Percentiles rank a stretch among this genome's conserved stretches.
These are phyloP conservation scores for Microcos paniculata DNA, from an alignment of 345 rosid species.

Conservation along the genomic window DNA sequence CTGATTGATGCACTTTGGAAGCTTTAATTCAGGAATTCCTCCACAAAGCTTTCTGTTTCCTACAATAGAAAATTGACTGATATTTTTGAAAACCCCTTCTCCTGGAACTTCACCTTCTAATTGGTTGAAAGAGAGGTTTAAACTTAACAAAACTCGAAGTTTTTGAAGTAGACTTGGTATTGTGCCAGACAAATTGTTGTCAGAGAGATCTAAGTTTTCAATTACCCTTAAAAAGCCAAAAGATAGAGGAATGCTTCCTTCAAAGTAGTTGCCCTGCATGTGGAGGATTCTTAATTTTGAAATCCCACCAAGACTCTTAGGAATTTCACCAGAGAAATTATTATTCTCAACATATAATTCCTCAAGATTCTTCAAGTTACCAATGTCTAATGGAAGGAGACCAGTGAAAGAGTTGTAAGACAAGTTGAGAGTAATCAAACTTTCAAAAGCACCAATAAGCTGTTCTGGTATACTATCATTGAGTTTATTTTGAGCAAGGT, in stretches of 20 bases:
- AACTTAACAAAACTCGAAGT: not conserved
- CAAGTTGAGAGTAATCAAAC: slow-evolving; percentile 15
- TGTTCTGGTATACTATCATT: slow-evolving; percentile 24
- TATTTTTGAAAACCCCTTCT: slow-evolving; percentile 35
- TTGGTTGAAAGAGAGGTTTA: slow-evolving; percentile 40
- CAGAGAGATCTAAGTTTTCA: slow-evolving; percentile 33
- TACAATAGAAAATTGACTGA: slow-evolving; percentile 28
- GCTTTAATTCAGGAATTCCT: no score
- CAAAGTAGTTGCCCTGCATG: slow-evolving; percentile 28
- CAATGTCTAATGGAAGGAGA: slow-evolving; percentile 19
- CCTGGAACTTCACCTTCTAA: slow-evolving; percentile 44
- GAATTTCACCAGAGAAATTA: slow-evolving; percentile 33
- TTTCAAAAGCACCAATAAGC: slow-evolving; percentile 16
- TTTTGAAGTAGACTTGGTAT: slow-evolving; percentile 20
- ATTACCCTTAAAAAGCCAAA: slow-evolving; percentile 28
- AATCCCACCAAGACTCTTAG: slow-evolving; percentile 26
- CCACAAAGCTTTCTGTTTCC: no score
- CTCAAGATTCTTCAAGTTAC: slow-evolving; percentile 17
- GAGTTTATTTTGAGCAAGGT: slow-evolving; percentile 24
- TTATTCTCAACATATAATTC: slow-evolving; percentile 21
- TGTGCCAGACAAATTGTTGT: slow-evolving; percentile 31
- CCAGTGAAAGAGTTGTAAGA: slow-evolving; percentile 33
- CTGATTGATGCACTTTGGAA: no score
- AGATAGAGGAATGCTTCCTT: slow-evolving; percentile 34
- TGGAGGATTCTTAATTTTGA: slow-evolving; percentile 10